Percentiles rank a stretch among this genome's conserved stretches.
These are phyloP conservation scores for Cercospora sp. DNA, from an alignment of 2,329 filamentous ascomycete species.

Conservation along the genomic window DNA sequence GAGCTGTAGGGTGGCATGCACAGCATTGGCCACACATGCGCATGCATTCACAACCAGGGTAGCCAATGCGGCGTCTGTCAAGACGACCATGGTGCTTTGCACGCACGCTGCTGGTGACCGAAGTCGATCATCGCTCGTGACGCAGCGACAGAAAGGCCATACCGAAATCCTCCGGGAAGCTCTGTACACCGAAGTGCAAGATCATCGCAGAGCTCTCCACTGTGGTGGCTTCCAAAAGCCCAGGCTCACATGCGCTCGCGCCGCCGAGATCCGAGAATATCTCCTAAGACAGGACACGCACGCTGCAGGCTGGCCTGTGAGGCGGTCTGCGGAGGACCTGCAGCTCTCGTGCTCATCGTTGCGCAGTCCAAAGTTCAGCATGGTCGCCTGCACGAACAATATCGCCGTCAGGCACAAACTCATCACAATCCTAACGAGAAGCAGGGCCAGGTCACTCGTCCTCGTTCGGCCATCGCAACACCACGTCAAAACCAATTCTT, in stretches of 20 bases:
- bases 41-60: conserved; percentile 1
- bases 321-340: background rate
- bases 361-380: background rate
- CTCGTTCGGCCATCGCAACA: background rate
- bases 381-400: conserved; percentile 3
- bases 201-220: background rate
- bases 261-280: background rate
- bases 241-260: background rate
- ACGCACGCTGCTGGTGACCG: background rate
- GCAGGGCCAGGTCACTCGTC: background rate
- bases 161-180: background rate
- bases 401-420: background rate
- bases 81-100: background rate
- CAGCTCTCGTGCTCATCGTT: conserved; percentile 3
- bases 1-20: background rate
- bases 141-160: background rate
- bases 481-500: background rate
- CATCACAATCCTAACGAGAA: background rate
- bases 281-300: background rate
- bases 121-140: background rate
- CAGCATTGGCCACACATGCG: background rate
- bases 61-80: conserved; percentile 6
- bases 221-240: background rate
- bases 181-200: background rate
- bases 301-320: background rate